A percentile compares a stretch with the other conserved stretches of the same genome.
phyloP scores from a whole-genome alignment of 73 alveolate species.

The Paramecium sexaurelia region DNA sequence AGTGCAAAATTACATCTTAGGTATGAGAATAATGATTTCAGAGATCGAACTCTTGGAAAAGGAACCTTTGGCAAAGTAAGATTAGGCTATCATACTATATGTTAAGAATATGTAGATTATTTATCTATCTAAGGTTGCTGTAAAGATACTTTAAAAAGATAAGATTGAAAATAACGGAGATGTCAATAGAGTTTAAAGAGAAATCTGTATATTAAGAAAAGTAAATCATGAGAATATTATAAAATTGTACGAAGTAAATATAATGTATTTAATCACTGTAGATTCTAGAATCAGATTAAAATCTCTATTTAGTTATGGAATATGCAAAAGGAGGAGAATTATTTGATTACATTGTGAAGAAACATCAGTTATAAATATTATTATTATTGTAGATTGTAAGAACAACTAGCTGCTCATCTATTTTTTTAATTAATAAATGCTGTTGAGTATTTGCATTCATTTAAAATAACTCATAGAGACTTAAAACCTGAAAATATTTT shows the following conservation, averaged over 20 bases:
- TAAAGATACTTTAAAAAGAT: slow-evolving; percentile 14
- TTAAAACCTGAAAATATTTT: slow-evolving; percentile 78
- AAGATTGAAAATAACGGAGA: slow-evolving; percentile 30
- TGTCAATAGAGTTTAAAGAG: slow-evolving; percentile 4
- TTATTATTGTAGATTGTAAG: slow-evolving; percentile 52
- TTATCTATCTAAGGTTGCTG: slow-evolving; percentile 15
- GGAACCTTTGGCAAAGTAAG: not conserved
- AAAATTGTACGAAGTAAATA: not conserved
- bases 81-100: not conserved
- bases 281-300: slow-evolving; percentile 73
- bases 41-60: not conserved
- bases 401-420: not conserved
- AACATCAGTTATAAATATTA: slow-evolving; percentile 58
- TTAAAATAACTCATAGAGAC: slow-evolving; percentile 76
- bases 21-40: not conserved
- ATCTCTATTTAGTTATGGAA: slow-evolving; percentile 78
- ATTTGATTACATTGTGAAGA: slow-evolving; percentile 76
- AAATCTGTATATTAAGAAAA: not conserved
- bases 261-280: not conserved
- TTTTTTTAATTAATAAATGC: slow-evolving; percentile 53
- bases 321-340: slow-evolving; percentile 86
- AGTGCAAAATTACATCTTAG: not conserved
- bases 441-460: slow-evolving; percentile 73
- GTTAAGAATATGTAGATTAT: not conserved
- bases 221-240: slow-evolving; percentile 4